Percentiles rank a stretch among this genome's conserved stretches.
Evolutionary conservation across 768 basidiomycete genomes (phyloP).

Genomic region (Psilocybe subaeruginosa): DNA sequence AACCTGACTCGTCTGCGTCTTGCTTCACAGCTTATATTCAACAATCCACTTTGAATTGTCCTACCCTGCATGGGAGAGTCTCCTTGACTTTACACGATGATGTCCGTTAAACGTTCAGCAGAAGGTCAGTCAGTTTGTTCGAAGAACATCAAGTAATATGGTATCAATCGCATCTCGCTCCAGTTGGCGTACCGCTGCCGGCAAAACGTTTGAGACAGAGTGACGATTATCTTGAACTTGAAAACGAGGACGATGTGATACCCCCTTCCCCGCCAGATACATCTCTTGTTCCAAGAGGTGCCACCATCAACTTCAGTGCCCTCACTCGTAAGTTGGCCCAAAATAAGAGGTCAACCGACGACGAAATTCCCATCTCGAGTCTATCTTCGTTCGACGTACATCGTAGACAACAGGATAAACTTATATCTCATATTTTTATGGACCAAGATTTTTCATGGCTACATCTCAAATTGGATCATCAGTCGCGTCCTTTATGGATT

Average conservation of each 20-base stretch:
- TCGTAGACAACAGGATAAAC: constrained; percentile 71
- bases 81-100: constrained; percentile 14
- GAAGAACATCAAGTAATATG: constrained; percentile 6
- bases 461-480: constrained; percentile 88
- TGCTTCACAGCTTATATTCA: background rate
- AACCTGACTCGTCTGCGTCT: background rate
- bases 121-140: constrained; percentile 33
- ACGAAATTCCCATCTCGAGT: constrained; percentile 37
- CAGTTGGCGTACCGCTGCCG: constrained; percentile 34
- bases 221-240: constrained; percentile 58
- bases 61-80: constrained; percentile 1
- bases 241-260: constrained; percentile 60
- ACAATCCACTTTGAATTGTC: background rate
- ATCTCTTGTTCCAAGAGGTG: constrained; percentile 63
- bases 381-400: constrained; percentile 63
- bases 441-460: constrained; percentile 88
- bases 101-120: constrained; percentile 43
- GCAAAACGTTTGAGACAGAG: constrained; percentile 48
- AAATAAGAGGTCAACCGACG: constrained; percentile 51
- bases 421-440: constrained; percentile 83
- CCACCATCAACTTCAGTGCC: constrained; percentile 88
- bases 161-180: constrained; percentile 14
- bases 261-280: constrained; percentile 57
- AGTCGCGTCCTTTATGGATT: constrained; percentile 94
- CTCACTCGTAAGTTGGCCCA: constrained; percentile 79